phyloP scores from a whole-genome alignment of 192 early-diverging fungal genomes.

The Dispira simplex region DNA sequence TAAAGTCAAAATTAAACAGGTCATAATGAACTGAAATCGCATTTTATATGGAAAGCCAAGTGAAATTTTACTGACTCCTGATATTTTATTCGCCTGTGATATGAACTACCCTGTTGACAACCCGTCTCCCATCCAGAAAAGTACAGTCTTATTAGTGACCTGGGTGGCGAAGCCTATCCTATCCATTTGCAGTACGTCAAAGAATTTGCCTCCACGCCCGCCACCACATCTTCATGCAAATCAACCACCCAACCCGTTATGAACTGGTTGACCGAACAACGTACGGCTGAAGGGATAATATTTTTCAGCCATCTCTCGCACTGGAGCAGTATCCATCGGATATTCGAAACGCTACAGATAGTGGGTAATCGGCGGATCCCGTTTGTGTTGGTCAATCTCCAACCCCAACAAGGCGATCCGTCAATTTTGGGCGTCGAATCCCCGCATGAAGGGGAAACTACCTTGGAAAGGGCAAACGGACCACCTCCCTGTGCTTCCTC shows the following conservation, averaged over 20 bases:
- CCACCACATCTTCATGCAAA: background rate
- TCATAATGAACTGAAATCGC: too few relatives aligned
- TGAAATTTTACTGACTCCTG: too few relatives aligned
- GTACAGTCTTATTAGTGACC: too few relatives aligned
- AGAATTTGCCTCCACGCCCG: background rate
- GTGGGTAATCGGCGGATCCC: background rate
- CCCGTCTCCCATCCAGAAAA: too few relatives aligned
- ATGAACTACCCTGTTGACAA: too few relatives aligned
- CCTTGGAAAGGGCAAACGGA: background rate
- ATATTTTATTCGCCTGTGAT: too few relatives aligned
- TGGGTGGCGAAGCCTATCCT: background rate
- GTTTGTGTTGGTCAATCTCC: background rate
- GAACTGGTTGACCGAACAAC: background rate
- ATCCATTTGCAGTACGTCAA: background rate
- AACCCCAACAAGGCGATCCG: background rate
- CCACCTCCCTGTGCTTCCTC: background rate
- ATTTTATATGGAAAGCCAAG: too few relatives aligned
- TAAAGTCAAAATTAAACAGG: too few relatives aligned
- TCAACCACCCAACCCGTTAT: background rate
- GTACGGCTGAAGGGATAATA: background rate
- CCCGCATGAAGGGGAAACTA: background rate
- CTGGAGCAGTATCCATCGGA: background rate
- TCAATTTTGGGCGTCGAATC: background rate
- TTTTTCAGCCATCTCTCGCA: background rate
- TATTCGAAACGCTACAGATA: background rate